Conservation (phyloP, 2,329 filamentous ascomycete species). For the Diaporthe ilicicola region DNA sequence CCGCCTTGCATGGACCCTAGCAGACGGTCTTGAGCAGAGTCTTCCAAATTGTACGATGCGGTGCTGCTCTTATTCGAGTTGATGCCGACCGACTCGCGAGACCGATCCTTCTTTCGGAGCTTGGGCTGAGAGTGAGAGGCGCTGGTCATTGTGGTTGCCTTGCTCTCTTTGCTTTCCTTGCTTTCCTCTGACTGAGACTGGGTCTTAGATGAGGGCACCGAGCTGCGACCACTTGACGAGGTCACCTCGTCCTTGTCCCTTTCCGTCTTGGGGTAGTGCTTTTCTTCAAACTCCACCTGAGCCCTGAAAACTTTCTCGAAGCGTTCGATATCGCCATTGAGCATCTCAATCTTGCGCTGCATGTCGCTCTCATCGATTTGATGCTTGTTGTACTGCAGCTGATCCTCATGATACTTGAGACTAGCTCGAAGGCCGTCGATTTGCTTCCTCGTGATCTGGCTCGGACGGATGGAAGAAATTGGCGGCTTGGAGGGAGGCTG, state of each 20-base stretch:
- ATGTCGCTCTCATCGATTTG: conserved; percentile 67
- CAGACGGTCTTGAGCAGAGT: conserved; percentile 36
- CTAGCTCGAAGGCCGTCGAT: conserved; percentile 59
- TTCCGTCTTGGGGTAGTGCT: conserved; percentile 49
- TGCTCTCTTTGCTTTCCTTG: conserved; percentile 31
- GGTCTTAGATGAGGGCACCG: conserved; percentile 41
- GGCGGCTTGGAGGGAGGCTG: conserved; percentile 49
- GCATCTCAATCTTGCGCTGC: conserved; percentile 55
- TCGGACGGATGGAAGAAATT: conserved; percentile 67
- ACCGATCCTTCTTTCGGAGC: conserved; percentile 32
- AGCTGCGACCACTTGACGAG: conserved; percentile 29
- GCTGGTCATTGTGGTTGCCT: conserved; percentile 31
- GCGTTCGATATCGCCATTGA: conserved; percentile 43
- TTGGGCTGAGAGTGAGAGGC: conserved; percentile 28
- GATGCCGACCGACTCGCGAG: conserved; percentile 30
- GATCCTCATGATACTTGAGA: conserved; percentile 65
- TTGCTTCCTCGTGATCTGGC: conserved; percentile 68
- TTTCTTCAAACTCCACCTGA: conserved; percentile 56
- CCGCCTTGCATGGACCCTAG: conserved; percentile 37
- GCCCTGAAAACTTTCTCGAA: conserved; percentile 57
- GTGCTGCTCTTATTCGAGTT: conserved; percentile 35
- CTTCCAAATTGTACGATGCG: conserved; percentile 38
- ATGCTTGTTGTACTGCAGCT: conserved; percentile 68
- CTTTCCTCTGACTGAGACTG: conserved; percentile 34
- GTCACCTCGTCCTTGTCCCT: conserved; percentile 36